Conservation (phyloP, 768 basidiomycete species). For the Termitomyces heimii region DNA sequence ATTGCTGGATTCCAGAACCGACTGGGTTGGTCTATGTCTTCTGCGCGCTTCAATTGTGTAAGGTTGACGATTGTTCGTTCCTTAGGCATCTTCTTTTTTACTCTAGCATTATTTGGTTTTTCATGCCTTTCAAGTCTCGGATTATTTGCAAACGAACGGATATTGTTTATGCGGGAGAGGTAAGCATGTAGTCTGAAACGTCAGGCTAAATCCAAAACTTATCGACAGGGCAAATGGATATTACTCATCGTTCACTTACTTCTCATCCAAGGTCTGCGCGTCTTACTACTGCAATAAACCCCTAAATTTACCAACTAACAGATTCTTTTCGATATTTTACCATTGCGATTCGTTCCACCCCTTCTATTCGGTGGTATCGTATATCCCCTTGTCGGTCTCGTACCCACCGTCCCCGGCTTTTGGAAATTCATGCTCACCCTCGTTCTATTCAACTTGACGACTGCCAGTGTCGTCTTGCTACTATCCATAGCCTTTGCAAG, state of each 20-base stretch:
- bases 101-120: constrained; percentile 94
- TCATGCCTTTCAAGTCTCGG: constrained; percentile 93
- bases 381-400: constrained; percentile 92
- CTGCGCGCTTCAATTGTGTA: neutral
- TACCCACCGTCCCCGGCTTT: constrained; percentile 82
- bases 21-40: constrained; percentile 45
- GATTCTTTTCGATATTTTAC: constrained; percentile 95
- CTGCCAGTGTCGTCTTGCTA: constrained; percentile 87
- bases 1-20: constrained; percentile 97
- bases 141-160: constrained; percentile 90
- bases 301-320: constrained; percentile 17
- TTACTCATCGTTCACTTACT: constrained; percentile 96
- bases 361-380: constrained; percentile 94
- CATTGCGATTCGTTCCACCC: constrained; percentile 90
- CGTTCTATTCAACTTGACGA: constrained; percentile 94
- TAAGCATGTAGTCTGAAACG: constrained; percentile 24
- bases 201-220: neutral
- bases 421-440: constrained; percentile 98
- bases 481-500: constrained; percentile 86
- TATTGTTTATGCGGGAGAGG: constrained; percentile 98
- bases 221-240: constrained; percentile 84
- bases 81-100: constrained; percentile 92
- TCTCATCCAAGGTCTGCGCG: constrained; percentile 73
- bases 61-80: neutral
- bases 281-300: neutral